Percentiles rank a stretch among this genome's conserved stretches.
phyloP scores from a whole-genome alignment of 495 filamentous ascomycete genomes.

The Aspergillus heteromorphus region DNA sequence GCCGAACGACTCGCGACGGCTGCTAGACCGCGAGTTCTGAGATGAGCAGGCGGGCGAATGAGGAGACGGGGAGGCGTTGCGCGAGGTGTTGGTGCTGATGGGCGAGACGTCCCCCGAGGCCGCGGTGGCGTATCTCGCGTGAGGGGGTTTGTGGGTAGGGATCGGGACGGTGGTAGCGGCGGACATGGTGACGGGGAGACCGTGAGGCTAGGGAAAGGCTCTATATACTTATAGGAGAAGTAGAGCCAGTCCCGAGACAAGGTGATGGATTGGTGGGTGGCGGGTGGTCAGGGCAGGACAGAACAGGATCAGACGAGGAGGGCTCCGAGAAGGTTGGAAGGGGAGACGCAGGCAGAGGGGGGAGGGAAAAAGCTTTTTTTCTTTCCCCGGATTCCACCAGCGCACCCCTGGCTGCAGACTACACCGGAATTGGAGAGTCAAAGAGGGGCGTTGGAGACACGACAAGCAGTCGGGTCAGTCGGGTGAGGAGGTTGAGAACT shows the following conservation, averaged over 20 bases:
- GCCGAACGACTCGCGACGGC: slow-evolving; percentile 38
- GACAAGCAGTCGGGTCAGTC: slow-evolving; percentile 10
- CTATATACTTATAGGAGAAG: slow-evolving; percentile 32
- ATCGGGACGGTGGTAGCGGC: slow-evolving; percentile 21
- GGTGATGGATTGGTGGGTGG: background rate
- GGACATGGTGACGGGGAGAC: slow-evolving; percentile 27
- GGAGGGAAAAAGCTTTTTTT: slow-evolving; percentile 20
- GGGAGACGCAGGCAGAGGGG: slow-evolving; percentile 9
- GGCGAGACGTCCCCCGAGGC: slow-evolving; percentile 23
- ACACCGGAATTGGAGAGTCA: slow-evolving; percentile 10
- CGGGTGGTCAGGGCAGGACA: too few species aligned
- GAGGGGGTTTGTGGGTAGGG: slow-evolving; percentile 21
- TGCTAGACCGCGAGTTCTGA: slow-evolving; percentile 38
- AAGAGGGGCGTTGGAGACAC: slow-evolving; percentile 25
- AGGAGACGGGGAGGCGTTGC: slow-evolving; percentile 37
- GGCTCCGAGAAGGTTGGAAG: background rate
- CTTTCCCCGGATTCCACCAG: slow-evolving; percentile 36
- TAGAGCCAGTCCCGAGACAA: slow-evolving; percentile 9
- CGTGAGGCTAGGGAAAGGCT: slow-evolving; percentile 17
- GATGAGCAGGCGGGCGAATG: slow-evolving; percentile 31
- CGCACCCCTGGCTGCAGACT: slow-evolving; percentile 10
- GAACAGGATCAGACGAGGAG: background rate
- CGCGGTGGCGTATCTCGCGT: slow-evolving; percentile 17
- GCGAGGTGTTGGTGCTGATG: slow-evolving; percentile 19
- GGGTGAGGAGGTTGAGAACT: slow-evolving; percentile 23